Base-by-base conservation (phyloP, 495 filamentous ascomycete species). In the Aspergillus heteromorphus region DNA sequence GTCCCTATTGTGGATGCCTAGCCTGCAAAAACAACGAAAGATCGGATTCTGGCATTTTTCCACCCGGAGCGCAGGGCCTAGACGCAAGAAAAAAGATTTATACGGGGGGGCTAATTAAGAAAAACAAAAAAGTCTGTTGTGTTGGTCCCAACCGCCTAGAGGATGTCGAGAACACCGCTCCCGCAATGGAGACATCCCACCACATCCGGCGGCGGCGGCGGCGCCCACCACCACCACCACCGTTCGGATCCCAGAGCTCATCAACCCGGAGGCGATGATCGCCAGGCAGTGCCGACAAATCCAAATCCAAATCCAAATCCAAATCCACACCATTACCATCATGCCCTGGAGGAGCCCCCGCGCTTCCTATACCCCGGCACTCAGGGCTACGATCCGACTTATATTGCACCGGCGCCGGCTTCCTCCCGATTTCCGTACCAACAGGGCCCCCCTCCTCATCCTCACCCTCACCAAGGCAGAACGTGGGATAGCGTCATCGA, bases 131-230 rank as follows among this genome's bases (percentile, higher is more conserved):
- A n/a, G n/a, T n/a, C n/a, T n/a, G n/a, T n/a, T n/a, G n/a, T n/a
- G 17, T 25, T 16, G n/a, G 20, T 4, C 19, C 49, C 14, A 45
- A 10, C 30, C 54, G 41, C 49, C 52, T 60, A 64, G 61, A n/a
- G n/a, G n/a, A 66, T 66, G 64, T 66, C 64, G 34, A 56, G 53
- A 51, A 50, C 50, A 14, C 58, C 64, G 17, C 48, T 58, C 16
- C 56, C 56, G 38, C 56, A 58, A 55, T 60, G 61, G 54, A 57
- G 40, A 38, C 52, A 54, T 25, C 16, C 57, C 40, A 18, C 51
- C 31, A 51, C 56, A 48, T 47, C 56, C 50, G 49, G 58, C 23
- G 49, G 41, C 27, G n/a, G n/a, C n/a, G n/a, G n/a, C n/a, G n/a
- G n/a, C n/a, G n/a, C n/a, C n/a, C n/a, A n/a, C n/a, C n/a, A n/a